Percentiles rank a stretch among this genome's conserved stretches.
Conservation (phyloP, 2,329 filamentous ascomycete species). For the Colletotrichum camelliae region DNA sequence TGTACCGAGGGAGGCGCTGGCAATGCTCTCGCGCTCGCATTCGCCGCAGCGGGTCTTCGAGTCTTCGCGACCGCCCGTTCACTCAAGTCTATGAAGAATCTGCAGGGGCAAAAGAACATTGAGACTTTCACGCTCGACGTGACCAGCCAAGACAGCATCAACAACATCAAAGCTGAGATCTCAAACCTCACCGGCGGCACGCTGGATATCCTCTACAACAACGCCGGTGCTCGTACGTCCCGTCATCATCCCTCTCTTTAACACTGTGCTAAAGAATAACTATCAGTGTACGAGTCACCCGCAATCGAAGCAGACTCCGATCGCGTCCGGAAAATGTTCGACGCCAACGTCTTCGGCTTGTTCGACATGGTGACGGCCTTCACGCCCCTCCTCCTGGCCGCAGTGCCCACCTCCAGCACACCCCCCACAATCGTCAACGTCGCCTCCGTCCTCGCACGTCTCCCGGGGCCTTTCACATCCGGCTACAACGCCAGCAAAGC, state of each 20-base stretch:
- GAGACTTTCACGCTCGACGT: conserved; percentile 47
- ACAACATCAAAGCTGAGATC: conserved; percentile 28
- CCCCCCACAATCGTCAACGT: conserved; percentile 39
- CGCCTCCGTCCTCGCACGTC: conserved; percentile 37
- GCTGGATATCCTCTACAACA: conserved; percentile 50
- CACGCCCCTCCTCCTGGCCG: conserved; percentile 37
- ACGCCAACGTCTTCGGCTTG: conserved; percentile 43
- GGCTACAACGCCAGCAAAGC: conserved; percentile 50
- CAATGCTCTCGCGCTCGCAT: conserved; percentile 8
- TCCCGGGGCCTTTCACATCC: conserved; percentile 39
- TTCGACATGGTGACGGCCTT: conserved; percentile 45
- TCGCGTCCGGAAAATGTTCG: conserved; percentile 33
- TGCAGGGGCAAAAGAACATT: conserved; percentile 34
- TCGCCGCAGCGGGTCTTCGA: neutral
- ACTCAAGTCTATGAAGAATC: conserved; percentile 27
- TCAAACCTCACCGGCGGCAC: conserved; percentile 36
- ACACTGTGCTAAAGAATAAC: neutral
- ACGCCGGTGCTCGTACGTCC: conserved; percentile 38
- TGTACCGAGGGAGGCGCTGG: neutral
- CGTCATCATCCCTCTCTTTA: neutral
- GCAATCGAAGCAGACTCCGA: conserved; percentile 26
- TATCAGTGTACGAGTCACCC: conserved; percentile 22
- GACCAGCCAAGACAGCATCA: conserved; percentile 37
- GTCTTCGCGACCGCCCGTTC: conserved; percentile 16
- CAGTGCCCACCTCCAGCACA: conserved; percentile 28